Evolutionary conservation across 805 yeast genomes (phyloP), one percentile per base, ranked within the genome.

Genomic region (Pachysolen tannophilus): DNA sequence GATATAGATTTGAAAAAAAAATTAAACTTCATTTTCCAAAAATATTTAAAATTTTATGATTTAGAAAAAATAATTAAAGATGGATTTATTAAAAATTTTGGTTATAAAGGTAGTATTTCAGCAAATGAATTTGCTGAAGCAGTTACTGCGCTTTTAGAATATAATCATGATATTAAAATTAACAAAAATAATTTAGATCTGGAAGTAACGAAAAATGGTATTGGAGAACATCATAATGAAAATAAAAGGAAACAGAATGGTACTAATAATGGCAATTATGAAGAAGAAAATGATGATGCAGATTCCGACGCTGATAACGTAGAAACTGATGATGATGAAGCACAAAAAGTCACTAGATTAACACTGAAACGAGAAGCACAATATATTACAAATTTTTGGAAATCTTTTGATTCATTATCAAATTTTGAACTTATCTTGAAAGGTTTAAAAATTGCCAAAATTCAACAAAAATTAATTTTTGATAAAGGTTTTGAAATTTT

Each of bases 91-190:
- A 69, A 95, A 40, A 76, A 83, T 5, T 87, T 73, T 58, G 99
- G 98, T 0, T 90, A 72, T 50, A 76, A 82, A 41, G 96, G 97
- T 2, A 75, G 82, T 10, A 65, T 90, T 11, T 77, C 94, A 26
- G 97, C 97, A 0, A 83, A 86, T 56, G 99, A 92, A 54, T 86
- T 82, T 50, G 95, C 84, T 3, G 97, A 92, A 50, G 74, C 95
- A 0, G 60, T 92, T 7, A 73, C 87, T 3, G 96, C 97, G 2
- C 55, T 90, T 35, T 60, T 92, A 17, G 97, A 92, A 50, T 72
- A 67, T 35, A 83, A 79, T 39, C 68, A 59, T n/a, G 55, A 48
- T 15, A 41, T 49, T 8, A 38, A 37, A 6, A 29, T 20, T 6
- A 9, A 27, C 9, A n/a, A 28, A 6, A 49, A 21, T 32, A 53